Evolutionary conservation across 495 filamentous ascomycete genomes (phyloP).

Genomic region (Aspergillus olivimuriae): DNA sequence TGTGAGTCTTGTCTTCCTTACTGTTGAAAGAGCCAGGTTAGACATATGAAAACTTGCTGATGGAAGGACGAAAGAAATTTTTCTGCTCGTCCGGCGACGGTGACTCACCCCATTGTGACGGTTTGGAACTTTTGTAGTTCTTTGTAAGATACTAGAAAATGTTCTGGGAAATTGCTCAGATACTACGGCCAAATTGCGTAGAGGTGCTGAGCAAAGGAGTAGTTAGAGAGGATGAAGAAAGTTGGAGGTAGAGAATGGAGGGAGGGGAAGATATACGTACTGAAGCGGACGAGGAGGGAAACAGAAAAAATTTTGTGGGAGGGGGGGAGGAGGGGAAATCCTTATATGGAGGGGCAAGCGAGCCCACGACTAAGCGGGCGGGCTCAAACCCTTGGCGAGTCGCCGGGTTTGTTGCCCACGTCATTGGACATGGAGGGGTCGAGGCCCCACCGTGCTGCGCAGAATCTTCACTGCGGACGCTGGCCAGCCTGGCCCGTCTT

Average conservation of each 20-base stretch:
- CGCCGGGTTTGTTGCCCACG: neutral
- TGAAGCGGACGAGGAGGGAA: constrained; percentile 42
- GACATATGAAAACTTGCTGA: neutral
- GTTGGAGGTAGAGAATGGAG: constrained; percentile 11
- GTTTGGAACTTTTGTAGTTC: constrained; percentile 41
- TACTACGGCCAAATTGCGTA: constrained; percentile 47
- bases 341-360: constrained; percentile 51
- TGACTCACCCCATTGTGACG: constrained; percentile 48
- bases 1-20: constrained; percentile 80
- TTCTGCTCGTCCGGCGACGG: constrained; percentile 1
- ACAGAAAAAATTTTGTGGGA: constrained; percentile 38
- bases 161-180: constrained; percentile 40
- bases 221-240: constrained; percentile 27
- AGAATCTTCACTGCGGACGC: constrained; percentile 33
- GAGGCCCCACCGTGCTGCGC: constrained; percentile 22
- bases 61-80: neutral
- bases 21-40: constrained; percentile 33
- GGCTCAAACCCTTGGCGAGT: constrained; percentile 36
- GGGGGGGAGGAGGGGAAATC: constrained; percentile 41
- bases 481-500: constrained; percentile 1
- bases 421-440: constrained; percentile 28
- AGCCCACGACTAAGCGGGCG: constrained; percentile 37
- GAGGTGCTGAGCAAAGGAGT: constrained; percentile 39
- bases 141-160: constrained; percentile 39
- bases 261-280: constrained; percentile 41